phyloP scores from a whole-genome alignment of 164 flowering plant genomes.

The Paratinospora sagittata region DNA sequence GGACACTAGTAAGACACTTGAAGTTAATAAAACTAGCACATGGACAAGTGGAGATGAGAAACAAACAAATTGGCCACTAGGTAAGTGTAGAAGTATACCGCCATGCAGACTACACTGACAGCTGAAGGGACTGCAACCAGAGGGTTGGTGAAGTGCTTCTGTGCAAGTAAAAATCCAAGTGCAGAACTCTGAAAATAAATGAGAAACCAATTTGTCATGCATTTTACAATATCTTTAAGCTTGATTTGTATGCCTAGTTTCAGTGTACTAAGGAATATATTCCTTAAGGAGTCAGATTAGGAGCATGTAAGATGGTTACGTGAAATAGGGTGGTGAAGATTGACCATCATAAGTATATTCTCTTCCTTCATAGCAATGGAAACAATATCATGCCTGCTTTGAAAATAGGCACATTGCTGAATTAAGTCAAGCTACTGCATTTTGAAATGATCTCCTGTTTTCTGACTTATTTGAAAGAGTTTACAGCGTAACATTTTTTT shows the following conservation, averaged over 20 bases:
- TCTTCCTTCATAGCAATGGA: no score
- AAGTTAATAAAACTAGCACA: not conserved
- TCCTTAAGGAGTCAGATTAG: no score
- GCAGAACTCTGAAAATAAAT: constrained; percentile 67
- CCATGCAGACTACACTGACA: constrained; percentile 98
- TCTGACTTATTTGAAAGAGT: no score
- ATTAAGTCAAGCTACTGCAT: not conserved
- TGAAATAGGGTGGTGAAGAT: no score
- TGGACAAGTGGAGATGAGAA: not conserved
- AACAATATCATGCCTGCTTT: no score
- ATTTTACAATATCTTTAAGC: not conserved
- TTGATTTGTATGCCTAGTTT: no score
- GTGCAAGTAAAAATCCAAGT: constrained; percentile 91
- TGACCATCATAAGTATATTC: no score
- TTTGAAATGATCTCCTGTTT: not conserved
- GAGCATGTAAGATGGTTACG: no score
- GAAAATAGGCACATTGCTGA: not conserved
- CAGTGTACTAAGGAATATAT: no score
- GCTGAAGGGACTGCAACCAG: constrained; percentile 98
- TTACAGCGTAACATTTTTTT: no score
- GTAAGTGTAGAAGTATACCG: constrained; percentile 37
- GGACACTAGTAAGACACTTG: not conserved
- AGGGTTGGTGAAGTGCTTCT: constrained; percentile 93
- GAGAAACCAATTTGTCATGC: not conserved
- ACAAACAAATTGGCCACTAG: not conserved